Evolutionary conservation across 2,329 filamentous ascomycete species (phyloP).

Genomic region (Sordariomycetes sp.): DNA sequence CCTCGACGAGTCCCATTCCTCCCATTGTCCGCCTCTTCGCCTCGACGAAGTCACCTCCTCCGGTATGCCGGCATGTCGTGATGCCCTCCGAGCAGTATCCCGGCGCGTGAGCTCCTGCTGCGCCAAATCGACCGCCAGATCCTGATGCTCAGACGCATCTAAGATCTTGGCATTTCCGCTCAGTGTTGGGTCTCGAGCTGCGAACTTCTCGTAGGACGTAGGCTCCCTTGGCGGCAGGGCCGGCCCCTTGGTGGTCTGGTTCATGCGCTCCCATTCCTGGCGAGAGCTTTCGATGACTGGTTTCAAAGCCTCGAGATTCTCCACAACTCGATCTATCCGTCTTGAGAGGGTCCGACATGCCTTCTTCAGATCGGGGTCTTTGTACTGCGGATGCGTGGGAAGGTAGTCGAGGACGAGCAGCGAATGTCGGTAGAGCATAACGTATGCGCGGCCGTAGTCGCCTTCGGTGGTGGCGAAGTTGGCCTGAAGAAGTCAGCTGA

Average conservation of each 20-base stretch:
- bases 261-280: conserved; percentile 54
- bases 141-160: conserved; percentile 61
- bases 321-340: conserved; percentile 49
- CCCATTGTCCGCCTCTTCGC: conserved; percentile 34
- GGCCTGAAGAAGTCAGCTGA: conserved; percentile 43
- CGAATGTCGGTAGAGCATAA: conserved; percentile 85
- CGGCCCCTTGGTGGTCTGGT: conserved; percentile 8
- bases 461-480: conserved; percentile 77
- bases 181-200: conserved; percentile 52
- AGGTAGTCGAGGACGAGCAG: conserved; percentile 73
- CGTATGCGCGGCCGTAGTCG: conserved; percentile 80
- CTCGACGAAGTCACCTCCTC: conserved; percentile 48
- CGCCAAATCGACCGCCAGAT: conserved; percentile 69
- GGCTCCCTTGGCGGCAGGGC: no score
- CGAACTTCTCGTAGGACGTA: conserved; percentile 34
- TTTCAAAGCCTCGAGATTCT: conserved; percentile 68
- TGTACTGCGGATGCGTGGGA: conserved; percentile 65
- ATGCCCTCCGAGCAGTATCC: conserved; percentile 50
- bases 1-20: conserved; percentile 23
- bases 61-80: conserved; percentile 46
- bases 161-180: conserved; percentile 49
- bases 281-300: conserved; percentile 66
- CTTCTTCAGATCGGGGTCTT: conserved; percentile 53
- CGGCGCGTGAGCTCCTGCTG: conserved; percentile 62
- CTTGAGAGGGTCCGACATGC: conserved; percentile 45